Conservation (phyloP, 2,329 filamentous ascomycete genomes). For the Colletotrichum eremochloae region DNA sequence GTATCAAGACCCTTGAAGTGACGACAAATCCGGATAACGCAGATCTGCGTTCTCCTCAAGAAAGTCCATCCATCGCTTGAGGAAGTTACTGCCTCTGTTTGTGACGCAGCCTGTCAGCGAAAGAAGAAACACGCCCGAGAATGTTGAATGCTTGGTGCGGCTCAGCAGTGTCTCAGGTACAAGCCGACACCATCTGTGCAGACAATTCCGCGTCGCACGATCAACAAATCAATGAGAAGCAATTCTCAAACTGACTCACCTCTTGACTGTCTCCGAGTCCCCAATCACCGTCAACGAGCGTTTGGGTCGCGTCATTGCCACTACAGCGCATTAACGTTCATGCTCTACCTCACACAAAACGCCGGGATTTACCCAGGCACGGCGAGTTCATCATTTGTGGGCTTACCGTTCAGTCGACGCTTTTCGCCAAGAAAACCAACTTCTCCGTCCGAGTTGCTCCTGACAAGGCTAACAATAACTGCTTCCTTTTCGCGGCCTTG, state of each 20-base stretch:
- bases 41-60: constrained; percentile 92
- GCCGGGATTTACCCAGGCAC: constrained; percentile 23
- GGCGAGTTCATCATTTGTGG: constrained; percentile 12
- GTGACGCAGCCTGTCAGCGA: constrained; percentile 42
- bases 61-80: constrained; percentile 92
- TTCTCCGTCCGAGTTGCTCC: constrained; percentile 88
- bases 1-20: constrained; percentile 47
- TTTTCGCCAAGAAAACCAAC: constrained; percentile 96
- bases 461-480: constrained; percentile 91
- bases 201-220: constrained; percentile 33
- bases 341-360: constrained; percentile 28
- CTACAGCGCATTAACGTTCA: constrained; percentile 65
- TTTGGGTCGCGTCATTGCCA: constrained; percentile 96
- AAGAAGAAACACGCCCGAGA: constrained; percentile 33
- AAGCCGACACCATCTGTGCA: constrained; percentile 25
- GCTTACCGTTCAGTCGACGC: constrained; percentile 88
- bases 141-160: constrained; percentile 28
- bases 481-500: constrained; percentile 98
- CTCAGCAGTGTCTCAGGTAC: constrained; percentile 33
- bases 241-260: constrained; percentile 68
- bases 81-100: constrained; percentile 82
- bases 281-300: constrained; percentile 91
- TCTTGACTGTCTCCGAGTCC: constrained; percentile 92
- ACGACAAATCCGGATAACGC: constrained; percentile 81
- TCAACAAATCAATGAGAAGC: constrained; percentile 25